A percentile compares a stretch with the other conserved stretches of the same genome.
Conservation (phyloP, 2,329 filamentous ascomycete genomes). For the Verticillium albo-atrum region DNA sequence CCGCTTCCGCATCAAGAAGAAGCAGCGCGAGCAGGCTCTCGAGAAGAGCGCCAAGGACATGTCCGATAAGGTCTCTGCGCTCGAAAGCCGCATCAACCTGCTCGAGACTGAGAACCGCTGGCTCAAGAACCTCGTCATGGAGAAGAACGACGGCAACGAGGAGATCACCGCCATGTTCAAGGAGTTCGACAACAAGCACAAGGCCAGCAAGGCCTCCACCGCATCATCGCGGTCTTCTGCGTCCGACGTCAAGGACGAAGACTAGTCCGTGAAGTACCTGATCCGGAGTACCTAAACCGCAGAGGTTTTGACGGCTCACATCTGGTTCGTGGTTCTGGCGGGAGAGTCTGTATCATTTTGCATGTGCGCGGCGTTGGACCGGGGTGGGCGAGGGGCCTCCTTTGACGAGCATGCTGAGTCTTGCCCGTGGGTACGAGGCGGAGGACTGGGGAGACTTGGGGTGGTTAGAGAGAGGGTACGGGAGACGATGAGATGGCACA, state of each 20-base stretch:
- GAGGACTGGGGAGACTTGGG: not conserved
- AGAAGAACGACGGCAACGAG: slow-evolving; percentile 68
- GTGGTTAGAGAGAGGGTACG: not conserved
- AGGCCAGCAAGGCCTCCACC: slow-evolving; percentile 25
- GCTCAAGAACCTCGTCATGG: slow-evolving; percentile 74
- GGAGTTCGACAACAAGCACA: slow-evolving; percentile 39
- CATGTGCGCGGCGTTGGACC: slow-evolving; percentile 1
- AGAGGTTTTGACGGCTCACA: not conserved
- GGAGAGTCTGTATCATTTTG: slow-evolving; percentile 1
- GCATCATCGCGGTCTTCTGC: slow-evolving; percentile 10
- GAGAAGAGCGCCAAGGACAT: slow-evolving; percentile 80
- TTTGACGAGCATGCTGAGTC: not conserved
- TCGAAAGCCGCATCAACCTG: slow-evolving; percentile 70
- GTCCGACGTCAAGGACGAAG: slow-evolving; percentile 16
- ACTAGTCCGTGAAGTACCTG: not conserved
- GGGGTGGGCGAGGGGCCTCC: not conserved
- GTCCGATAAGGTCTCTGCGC: slow-evolving; percentile 67
- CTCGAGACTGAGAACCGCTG: slow-evolving; percentile 82
- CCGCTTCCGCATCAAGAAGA: slow-evolving; percentile 92
- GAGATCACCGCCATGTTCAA: slow-evolving; percentile 47
- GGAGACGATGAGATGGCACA: not conserved
- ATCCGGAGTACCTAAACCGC: not conserved
- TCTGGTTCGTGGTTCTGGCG: not conserved
- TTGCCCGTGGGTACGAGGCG: not conserved
- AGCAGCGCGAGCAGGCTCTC: slow-evolving; percentile 84